These are phyloP conservation scores for Trichosporon inkin DNA, from an alignment of 1,284 basidiomycete species.

Conservation along the genomic window DNA sequence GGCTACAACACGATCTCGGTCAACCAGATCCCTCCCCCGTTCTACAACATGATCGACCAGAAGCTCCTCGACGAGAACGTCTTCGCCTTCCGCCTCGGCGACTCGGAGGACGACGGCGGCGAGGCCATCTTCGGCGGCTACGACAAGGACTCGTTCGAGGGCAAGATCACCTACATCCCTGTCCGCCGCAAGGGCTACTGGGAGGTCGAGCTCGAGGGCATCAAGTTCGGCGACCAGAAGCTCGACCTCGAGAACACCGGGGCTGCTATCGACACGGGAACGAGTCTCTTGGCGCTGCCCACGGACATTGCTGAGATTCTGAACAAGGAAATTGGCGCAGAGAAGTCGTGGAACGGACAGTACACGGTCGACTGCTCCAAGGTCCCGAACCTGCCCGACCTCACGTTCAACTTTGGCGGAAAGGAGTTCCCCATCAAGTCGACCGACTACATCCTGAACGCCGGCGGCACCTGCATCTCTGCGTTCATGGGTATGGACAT, in stretches of 20 bases:
- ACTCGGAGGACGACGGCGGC: slow-evolving; percentile 80
- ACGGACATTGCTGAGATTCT: slow-evolving; percentile 82
- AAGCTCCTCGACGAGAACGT: slow-evolving; percentile 76
- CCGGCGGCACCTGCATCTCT: slow-evolving; percentile 90
- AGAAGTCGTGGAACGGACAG: slow-evolving; percentile 89
- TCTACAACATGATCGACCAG: slow-evolving; percentile 90
- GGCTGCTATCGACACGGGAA: slow-evolving; percentile 89
- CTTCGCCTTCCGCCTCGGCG: slow-evolving; percentile 91
- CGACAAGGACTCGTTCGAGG: slow-evolving; percentile 72
- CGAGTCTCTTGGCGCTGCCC: slow-evolving; percentile 19
- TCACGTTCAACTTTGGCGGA: slow-evolving; percentile 79
- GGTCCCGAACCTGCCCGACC: slow-evolving; percentile 76
- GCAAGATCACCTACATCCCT: slow-evolving; percentile 82
- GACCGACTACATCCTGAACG: slow-evolving; percentile 77
- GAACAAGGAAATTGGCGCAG: slow-evolving; percentile 91
- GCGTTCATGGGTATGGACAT: slow-evolving; percentile 91
- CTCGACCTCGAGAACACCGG: slow-evolving; percentile 86
- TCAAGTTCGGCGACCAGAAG: slow-evolving; percentile 76
- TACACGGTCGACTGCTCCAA: slow-evolving; percentile 86
- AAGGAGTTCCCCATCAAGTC: slow-evolving; percentile 69
- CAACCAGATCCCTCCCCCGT: slow-evolving; percentile 87
- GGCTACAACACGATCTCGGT: slow-evolving; percentile 92
- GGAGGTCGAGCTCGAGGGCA: slow-evolving; percentile 89
- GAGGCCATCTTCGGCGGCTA: slow-evolving; percentile 93
- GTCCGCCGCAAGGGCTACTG: slow-evolving; percentile 96